Conservation (phyloP, 305 asterid genomes). For the Rubia peregrina region DNA sequence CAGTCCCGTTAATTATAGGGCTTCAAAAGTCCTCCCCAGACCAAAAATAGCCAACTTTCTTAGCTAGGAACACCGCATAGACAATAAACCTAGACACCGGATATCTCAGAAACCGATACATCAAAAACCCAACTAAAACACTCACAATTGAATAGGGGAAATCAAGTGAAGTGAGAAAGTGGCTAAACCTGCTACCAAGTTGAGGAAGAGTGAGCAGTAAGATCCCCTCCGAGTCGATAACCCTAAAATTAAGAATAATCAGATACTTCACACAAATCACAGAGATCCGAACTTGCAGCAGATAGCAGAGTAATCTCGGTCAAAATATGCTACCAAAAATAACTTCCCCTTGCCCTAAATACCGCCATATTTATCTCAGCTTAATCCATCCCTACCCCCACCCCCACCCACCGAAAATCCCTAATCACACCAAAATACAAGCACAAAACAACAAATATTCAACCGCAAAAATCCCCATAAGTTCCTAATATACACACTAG, state of each 20-base stretch:
- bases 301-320: conserved; percentile 28
- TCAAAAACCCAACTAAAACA: conserved; percentile 9
- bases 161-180: conserved; percentile 15
- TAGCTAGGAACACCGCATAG: neutral
- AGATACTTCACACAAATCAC: conserved; percentile 31
- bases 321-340: conserved; percentile 22
- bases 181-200: conserved; percentile 33
- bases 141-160: neutral
- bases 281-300: conserved; percentile 58
- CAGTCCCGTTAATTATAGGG: neutral
- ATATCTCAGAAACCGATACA: neutral
- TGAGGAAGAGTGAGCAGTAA: conserved; percentile 18
- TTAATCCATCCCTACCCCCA: neutral
- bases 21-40: conserved; percentile 7
- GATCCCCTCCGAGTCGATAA: conserved; percentile 25
- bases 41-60: neutral
- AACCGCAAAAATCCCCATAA: neutral
- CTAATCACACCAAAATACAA: conserved; percentile 7
- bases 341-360: conserved; percentile 15
- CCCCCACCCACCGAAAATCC: neutral
- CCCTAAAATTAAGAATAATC: conserved; percentile 35
- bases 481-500: neutral
- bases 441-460: conserved; percentile 5
- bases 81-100: conserved; percentile 4
- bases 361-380: conserved; percentile 22